Conservation (phyloP, 257 asterid genomes). For the Leonotis leonurus region DNA sequence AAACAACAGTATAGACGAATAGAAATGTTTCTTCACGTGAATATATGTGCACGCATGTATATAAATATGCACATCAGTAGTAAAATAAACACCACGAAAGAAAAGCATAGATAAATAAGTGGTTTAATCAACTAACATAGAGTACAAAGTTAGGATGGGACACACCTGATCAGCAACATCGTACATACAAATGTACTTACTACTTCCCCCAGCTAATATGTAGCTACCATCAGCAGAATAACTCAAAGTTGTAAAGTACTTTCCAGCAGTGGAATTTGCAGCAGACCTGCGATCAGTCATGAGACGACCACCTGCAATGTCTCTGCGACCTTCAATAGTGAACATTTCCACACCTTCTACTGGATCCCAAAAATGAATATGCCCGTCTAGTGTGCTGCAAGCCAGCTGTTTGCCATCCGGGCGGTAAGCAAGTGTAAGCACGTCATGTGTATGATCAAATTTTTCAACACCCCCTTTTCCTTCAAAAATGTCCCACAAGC, state of each 20-base stretch:
- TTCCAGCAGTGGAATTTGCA: constrained; percentile 79
- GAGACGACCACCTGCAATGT: constrained; percentile 97
- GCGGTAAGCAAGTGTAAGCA: constrained; percentile 78
- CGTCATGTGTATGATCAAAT: constrained; percentile 86
- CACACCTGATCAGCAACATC: constrained; percentile 96
- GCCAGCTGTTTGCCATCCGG: constrained; percentile 98
- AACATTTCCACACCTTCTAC: constrained; percentile 70
- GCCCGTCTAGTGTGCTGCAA: constrained; percentile 90
- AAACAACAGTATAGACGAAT: too few species aligned
- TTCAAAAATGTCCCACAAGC: constrained; percentile 91
- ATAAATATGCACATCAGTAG: too few species aligned
- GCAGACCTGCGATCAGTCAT: constrained; percentile 96
- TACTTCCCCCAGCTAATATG: constrained; percentile 94
- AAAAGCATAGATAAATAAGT: too few species aligned
- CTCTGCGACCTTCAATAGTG: constrained; percentile 95
- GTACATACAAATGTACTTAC: constrained; percentile 93
- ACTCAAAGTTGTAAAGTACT: constrained; percentile 84
- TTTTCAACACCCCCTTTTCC: constrained; percentile 90
- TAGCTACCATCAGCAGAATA: constrained; percentile 98
- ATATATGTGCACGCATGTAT: too few species aligned
- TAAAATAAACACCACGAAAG: neutral
- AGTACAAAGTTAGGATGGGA: neutral
- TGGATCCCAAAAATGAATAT: constrained; percentile 96
- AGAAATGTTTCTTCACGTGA: too few species aligned
- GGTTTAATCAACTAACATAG: neutral